Evolutionary conservation across 257 asterid genomes (phyloP), one percentile per base, ranked within the genome.

Genomic region (Solanum pinnatisectum): DNA sequence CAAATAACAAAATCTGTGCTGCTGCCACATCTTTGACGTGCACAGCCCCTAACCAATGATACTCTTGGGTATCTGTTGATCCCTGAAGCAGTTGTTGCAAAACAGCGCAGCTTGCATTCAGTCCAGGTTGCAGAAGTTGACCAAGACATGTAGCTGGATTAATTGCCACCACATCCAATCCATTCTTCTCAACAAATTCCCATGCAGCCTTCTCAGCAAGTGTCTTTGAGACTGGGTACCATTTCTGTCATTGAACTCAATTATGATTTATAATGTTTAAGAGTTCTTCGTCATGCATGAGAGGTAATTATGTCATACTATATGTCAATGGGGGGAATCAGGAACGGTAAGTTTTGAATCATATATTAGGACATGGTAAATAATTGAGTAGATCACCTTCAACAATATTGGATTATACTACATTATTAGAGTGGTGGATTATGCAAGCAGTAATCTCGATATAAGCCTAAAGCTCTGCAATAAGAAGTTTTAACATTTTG

Each of bases 161-260:
- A 46, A 96, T 92, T 71, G 96, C 96, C 49, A 96, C 98, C 3
- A 96, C 67, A 78, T 96, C 99, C 84, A 94, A n/a, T 36, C 86
- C 88, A 56, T 93, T 91, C 86, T 93, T 88, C 91, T 90, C 93
- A 0, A 95, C 96, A 73, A 94, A 95, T 40, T 95, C 92, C 99
- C 98, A 94, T 27, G 99, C 96, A 27, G 95, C 95, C 88, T 93
- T 93, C 92, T 95, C 98, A 0, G 98, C 99, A 71, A 95, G 81
- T 37, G 98, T 93, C 91, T 96, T 96, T 10, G 99, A 96, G 18
- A 96, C 95, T 3, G 99, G 98, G 88, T 96, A 96, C 98, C 98
- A 95, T 93, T 92, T 94, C 98, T 96, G 94, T 74, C 68, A 88
- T 86, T 52, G 16, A 84, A 63, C 68, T 73, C 30, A 35, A 20